Base-by-base conservation (phyloP, 2,329 filamentous ascomycete genomes). In the Scopulariopsis brevicaulis region DNA sequence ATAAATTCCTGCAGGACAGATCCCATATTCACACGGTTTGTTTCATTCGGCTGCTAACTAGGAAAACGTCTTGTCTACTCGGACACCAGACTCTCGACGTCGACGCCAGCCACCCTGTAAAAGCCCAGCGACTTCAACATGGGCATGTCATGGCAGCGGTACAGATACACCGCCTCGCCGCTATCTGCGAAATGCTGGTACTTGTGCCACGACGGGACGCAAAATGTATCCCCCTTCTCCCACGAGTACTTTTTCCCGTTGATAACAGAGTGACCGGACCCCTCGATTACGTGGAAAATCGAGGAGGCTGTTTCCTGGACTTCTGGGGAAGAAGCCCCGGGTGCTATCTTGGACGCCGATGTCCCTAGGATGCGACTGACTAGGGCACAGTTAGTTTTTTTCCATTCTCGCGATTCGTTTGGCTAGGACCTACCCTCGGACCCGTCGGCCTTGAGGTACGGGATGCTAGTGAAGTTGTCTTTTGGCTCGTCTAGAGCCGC, bases 201-300 rank as follows among this genome's bases (percentile, higher is more conserved):
- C 14, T 60, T 64, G 55, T 78, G 66, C 79, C 80, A 82, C 0
- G 77, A 65, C 0, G 79, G 80, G 14, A 83, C 68, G 60, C 75
- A 79, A 59, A 83, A 82, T 0, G 77, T 82, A 63, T 83, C 80
- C 2, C 77, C 74, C 48, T 70, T 64, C 59, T 74, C 73, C 79
- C 79, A 82, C 0, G 55, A 25, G 28, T 74, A 63, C 3, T 58
- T 65, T 54, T 71, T 61, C 0, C 68, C 73, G 2, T 68, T 70
- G 50, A 82, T 72, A 0, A 62, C 62, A 1, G 71, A 71, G 24
- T 69, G 61, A 0, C 80, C 80, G 0, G 62, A 65, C 0, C 80
- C 80, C 20, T 73, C 66, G 14, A 81, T 66, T 11, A 82, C 74
- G 61, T 83, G 79, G 60, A 79, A 81, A 1, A 83, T 73, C 0